A percentile compares a stretch with the other conserved stretches of the same genome.
These are phyloP conservation scores for Blastocystis sp. DNA, from an alignment of 352 stramenopile genomes.

Conservation along the genomic window DNA sequence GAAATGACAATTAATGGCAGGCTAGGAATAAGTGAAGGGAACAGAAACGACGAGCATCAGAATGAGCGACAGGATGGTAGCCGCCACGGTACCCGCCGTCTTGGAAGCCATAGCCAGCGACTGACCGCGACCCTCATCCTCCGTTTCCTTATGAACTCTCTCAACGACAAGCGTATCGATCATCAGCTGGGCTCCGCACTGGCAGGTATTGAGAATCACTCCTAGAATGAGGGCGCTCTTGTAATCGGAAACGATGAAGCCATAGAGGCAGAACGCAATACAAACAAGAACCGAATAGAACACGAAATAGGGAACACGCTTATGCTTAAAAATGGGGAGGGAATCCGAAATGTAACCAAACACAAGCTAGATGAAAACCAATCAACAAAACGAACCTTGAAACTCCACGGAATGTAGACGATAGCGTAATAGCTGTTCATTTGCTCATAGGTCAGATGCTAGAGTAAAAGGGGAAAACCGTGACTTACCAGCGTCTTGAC, in stretches of 20 bases:
- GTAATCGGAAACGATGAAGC: not conserved
- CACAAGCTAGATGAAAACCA: conserved; percentile 1
- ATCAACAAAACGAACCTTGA: not conserved
- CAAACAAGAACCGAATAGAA: conserved; percentile 41
- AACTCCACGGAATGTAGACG: conserved; percentile 52
- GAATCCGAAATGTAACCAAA: conserved; percentile 58
- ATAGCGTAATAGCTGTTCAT: conserved; percentile 53
- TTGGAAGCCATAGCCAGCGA: conserved; percentile 39
- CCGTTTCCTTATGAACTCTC: conserved; percentile 33
- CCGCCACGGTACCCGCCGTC: conserved; percentile 30
- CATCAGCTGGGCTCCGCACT: conserved; percentile 53
- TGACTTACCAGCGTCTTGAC: not conserved
- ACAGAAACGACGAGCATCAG: conserved; percentile 18
- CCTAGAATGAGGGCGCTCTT: conserved; percentile 9
- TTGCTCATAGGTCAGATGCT: conserved; percentile 39
- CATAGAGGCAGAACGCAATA: conserved; percentile 35
- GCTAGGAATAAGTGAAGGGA: not conserved
- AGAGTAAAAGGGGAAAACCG: too few relatives aligned
- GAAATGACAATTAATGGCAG: not conserved
- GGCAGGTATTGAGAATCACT: conserved; percentile 9
- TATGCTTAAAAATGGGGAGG: conserved; percentile 42
- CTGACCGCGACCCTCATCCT: conserved; percentile 47
- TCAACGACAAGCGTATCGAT: conserved; percentile 54
- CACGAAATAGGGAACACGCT: conserved; percentile 42
- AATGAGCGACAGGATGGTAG: conserved; percentile 46